Percentiles rank a stretch among this genome's conserved stretches.
Evolutionary conservation across 2,329 filamentous ascomycete species (phyloP).

Genomic region (Fusarium verrucosum): DNA sequence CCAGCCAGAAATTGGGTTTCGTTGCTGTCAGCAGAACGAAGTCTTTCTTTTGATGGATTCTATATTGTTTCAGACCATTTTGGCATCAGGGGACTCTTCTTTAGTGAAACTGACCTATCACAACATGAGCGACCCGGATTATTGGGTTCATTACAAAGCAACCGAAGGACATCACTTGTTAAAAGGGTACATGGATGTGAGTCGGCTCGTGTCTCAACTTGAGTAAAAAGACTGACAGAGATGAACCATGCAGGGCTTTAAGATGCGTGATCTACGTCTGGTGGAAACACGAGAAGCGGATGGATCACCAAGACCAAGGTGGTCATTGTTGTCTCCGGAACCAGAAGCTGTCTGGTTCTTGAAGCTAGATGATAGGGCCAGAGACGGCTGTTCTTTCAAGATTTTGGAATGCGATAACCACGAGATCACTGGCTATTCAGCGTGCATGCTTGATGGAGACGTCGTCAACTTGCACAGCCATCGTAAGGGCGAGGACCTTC

Average conservation of each 20-base stretch:
- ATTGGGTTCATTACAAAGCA: background rate
- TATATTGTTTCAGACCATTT: conserved; percentile 4
- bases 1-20: background rate
- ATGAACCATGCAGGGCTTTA: conserved; percentile 4
- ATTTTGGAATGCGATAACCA: background rate
- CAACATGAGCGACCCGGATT: background rate
- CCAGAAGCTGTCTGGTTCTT: background rate
- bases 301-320: background rate
- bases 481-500: background rate
- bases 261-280: conserved; percentile 4
- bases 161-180: background rate
- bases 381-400: background rate
- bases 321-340: conserved; percentile 7
- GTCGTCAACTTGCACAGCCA: conserved; percentile 6
- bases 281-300: background rate
- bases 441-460: conserved; percentile 11
- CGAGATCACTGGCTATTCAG: conserved; percentile 8
- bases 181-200: conserved; percentile 3
- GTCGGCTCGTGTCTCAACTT: background rate
- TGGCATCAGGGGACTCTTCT: background rate
- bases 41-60: background rate
- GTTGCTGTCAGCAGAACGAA: background rate
- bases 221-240: background rate
- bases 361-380: conserved; percentile 1
- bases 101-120: background rate